Base-by-base conservation (phyloP, 768 basidiomycete species). In the Goffeauzyma gilvescens region DNA sequence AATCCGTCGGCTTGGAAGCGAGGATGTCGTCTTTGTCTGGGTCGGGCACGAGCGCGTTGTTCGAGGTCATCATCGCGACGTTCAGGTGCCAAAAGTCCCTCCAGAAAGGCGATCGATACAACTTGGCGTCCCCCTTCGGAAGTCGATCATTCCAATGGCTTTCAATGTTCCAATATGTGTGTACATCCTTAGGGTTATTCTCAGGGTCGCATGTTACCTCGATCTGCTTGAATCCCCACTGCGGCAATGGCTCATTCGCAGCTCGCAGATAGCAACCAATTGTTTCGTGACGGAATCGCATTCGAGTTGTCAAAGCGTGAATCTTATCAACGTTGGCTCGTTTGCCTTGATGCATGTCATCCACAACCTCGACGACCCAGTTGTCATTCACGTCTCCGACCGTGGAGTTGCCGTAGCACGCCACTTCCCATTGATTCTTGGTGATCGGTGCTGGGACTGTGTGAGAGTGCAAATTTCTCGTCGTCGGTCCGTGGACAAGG, bases 11-110 rank as follows among this genome's bases (percentile, higher is more conserved):
- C 53, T 73, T 75, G 25, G 86, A 90, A 0, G 90, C 93, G 39
- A 98, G 75, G 58, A 95, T 85, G 60, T 98, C 93, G 54, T 90
- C 85, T 66, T 96, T 96, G 70, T 98, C 93, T 0, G 90, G 86
- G 56, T 98, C 87, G 1, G 93, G 93, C 30, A 96, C 63, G 42
- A 98, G 78, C 0, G 93, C 90, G 58, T 98, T 98, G 68, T 98
- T 98, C 4, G 93, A 95, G 0, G 90, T 93, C 84, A 89, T 87
- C 93, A 98, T 98, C 6, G 89, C 93, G 20, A 98, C 85, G 57
- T 98, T 98, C 44, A 98, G 74, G 61, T 98, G 90, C 78, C 85
- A 89, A 65, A 98, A 98, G 66, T 98, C 90, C 39, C 81, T 78
- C 34, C 90, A 66, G 72, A 98, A 98, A 0, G 90, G 80, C 1